These are phyloP conservation scores for Neurospora hispaniola DNA, from an alignment of 495 filamentous ascomycete genomes.

Conservation along the genomic window DNA sequence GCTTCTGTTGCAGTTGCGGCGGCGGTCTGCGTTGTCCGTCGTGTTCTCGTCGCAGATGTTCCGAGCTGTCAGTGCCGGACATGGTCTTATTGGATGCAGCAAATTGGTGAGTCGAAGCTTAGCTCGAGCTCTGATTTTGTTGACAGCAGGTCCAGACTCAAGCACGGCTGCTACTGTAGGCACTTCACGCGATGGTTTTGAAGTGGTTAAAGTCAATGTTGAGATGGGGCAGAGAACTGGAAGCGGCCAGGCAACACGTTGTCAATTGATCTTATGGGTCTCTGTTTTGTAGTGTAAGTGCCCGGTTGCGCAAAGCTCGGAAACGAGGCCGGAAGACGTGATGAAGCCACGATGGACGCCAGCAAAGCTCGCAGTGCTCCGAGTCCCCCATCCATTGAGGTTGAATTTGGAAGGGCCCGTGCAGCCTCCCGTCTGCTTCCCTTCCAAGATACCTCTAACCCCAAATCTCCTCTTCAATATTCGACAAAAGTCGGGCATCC, in stretches of 20 bases:
- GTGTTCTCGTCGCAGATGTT: not conserved
- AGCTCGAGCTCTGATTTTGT: not conserved
- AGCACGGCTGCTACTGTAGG: not conserved
- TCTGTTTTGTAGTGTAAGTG: not conserved
- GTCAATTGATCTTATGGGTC: not conserved
- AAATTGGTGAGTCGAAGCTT: not conserved
- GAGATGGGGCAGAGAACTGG: not conserved
- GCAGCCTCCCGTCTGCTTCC: not conserved
- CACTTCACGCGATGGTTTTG: not conserved
- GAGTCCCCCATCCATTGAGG: not conserved
- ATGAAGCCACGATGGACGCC: slow-evolving; percentile 1
- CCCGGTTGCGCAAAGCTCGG: not conserved
- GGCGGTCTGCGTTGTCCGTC: not conserved
- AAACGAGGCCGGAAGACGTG: slow-evolving; percentile 3
- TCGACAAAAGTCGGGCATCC: not conserved
- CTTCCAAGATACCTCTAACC: not conserved
- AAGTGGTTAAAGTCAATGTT: not conserved
- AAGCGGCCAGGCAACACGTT: not conserved
- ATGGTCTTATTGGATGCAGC: not conserved
- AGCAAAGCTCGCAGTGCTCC: not conserved
- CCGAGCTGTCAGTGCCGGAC: not conserved
- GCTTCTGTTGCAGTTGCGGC: not conserved
- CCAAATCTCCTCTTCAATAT: not conserved
- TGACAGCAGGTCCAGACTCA: not conserved
- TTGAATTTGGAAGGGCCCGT: not conserved